A percentile compares a stretch with the other conserved stretches of the same genome.
phyloP scores from a whole-genome alignment of 2,329 filamentous ascomycete species.

The Talaromyces sp. region DNA sequence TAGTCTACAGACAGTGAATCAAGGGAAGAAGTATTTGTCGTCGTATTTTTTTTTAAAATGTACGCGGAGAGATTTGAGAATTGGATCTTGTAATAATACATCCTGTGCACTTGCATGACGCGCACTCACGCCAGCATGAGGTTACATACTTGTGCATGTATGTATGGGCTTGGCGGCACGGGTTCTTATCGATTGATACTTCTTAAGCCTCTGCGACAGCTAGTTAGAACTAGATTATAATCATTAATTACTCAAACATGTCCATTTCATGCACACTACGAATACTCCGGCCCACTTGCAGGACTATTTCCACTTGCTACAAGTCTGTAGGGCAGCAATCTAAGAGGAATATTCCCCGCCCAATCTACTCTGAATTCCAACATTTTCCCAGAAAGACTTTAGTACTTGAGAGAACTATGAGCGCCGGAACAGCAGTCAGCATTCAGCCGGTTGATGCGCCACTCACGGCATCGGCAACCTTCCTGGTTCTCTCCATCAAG shows the following conservation, averaged over 20 bases:
- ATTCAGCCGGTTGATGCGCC: constrained; percentile 50
- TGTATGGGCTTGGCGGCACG: too few species aligned
- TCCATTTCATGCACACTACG: not conserved
- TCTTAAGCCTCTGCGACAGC: too few species aligned
- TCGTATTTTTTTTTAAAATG: too few species aligned
- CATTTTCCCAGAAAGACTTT: not conserved
- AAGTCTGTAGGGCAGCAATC: not conserved
- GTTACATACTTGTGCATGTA: too few species aligned
- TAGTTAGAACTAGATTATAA: too few species aligned
- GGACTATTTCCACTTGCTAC: not conserved
- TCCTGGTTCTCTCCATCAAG: constrained; percentile 50
- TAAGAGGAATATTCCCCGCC: not conserved
- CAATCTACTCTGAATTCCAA: not conserved
- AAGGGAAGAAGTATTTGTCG: too few species aligned
- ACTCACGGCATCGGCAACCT: constrained; percentile 53
- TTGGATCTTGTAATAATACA: too few species aligned
- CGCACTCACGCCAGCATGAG: too few species aligned
- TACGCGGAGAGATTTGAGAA: too few species aligned
- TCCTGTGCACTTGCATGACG: too few species aligned
- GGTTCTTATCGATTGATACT: too few species aligned
- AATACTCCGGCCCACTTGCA: not conserved
- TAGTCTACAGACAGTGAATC: too few species aligned
- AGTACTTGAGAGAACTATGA: not conserved
- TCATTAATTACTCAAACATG: not conserved
- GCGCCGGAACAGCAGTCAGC: not conserved